Conservation (phyloP, 495 filamentous ascomycete species). For the Hypoxylon trugodes region DNA sequence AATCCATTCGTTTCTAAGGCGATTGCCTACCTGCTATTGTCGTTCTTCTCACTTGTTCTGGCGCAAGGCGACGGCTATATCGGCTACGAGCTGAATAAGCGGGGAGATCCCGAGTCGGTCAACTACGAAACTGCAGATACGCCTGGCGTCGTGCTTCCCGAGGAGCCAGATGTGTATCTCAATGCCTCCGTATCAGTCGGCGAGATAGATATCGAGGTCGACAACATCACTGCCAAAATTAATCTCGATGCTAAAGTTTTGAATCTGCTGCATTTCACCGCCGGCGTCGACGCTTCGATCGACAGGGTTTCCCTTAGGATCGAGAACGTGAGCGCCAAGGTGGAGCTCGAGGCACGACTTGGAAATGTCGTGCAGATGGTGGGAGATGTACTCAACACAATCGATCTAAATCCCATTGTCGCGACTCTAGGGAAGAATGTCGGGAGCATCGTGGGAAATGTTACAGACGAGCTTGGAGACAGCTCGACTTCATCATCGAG, state of each 20-base stretch:
- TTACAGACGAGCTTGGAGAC: conserved; percentile 44
- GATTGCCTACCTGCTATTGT: conserved; percentile 37
- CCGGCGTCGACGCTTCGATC: conserved; percentile 63
- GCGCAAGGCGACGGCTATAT: conserved; percentile 55
- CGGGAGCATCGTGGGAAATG: conserved; percentile 55
- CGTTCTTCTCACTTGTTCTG: conserved; percentile 30
- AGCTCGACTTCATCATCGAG: conserved; percentile 26
- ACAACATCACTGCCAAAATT: conserved; percentile 67
- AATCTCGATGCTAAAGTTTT: conserved; percentile 67
- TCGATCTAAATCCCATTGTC: conserved; percentile 66
- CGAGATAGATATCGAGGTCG: conserved; percentile 60
- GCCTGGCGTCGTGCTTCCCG: conserved; percentile 47
- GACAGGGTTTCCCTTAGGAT: conserved; percentile 61
- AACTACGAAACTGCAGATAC: conserved; percentile 63
- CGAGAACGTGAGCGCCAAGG: conserved; percentile 64
- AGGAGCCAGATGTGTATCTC: conserved; percentile 63
- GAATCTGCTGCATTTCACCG: conserved; percentile 63
- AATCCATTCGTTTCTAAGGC: conserved; percentile 35
- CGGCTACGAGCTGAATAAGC: conserved; percentile 60
- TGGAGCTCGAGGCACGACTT: conserved; percentile 63
- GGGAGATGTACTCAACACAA: conserved; percentile 57
- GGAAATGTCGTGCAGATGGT: conserved; percentile 66
- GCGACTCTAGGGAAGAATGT: conserved; percentile 60
- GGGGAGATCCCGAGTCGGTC: conserved; percentile 57
- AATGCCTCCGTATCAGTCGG: conserved; percentile 63